phyloP scores from a whole-genome alignment of 1,284 basidiomycete genomes.

The Boletellus deceptivus region DNA sequence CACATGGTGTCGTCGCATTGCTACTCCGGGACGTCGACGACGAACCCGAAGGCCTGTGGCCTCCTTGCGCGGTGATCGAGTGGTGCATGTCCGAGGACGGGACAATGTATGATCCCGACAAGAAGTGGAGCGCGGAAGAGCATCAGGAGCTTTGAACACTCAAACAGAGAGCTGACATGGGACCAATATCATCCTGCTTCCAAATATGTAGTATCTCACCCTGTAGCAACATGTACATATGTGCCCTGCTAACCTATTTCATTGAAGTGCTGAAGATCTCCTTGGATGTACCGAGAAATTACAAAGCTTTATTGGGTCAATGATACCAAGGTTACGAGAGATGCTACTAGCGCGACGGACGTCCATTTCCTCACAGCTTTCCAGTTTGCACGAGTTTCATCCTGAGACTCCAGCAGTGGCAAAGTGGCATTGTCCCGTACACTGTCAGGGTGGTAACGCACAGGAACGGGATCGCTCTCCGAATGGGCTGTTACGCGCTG shows the following conservation, averaged over 20 bases:
- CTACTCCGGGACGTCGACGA: constrained; percentile 63
- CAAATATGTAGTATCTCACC: not conserved
- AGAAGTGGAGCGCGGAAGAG: constrained; percentile 27
- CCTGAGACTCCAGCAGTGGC: not conserved
- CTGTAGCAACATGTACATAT: too few species aligned
- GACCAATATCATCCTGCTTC: not conserved
- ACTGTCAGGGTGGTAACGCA: not conserved
- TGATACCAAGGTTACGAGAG: constrained; percentile 31
- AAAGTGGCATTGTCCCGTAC: not conserved
- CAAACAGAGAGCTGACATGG: not conserved
- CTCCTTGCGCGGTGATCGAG: constrained; percentile 45
- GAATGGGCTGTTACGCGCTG: not conserved
- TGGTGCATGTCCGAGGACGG: constrained; percentile 41
- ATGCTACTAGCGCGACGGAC: constrained; percentile 25
- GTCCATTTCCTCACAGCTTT: constrained; percentile 30
- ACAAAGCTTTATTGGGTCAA: constrained; percentile 14
- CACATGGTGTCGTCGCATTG: constrained; percentile 70
- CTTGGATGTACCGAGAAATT: not conserved
- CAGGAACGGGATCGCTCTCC: not conserved
- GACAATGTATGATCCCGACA: constrained; percentile 31
- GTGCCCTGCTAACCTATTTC: too few species aligned
- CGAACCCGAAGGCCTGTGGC: constrained; percentile 53
- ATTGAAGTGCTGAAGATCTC: not conserved
- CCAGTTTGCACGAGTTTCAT: constrained; percentile 20
- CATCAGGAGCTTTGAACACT: constrained; percentile 1